Evolutionary conservation across 805 yeast genomes (phyloP), one percentile per base, ranked within the genome.

Genomic region (Komagataella phaffii): DNA sequence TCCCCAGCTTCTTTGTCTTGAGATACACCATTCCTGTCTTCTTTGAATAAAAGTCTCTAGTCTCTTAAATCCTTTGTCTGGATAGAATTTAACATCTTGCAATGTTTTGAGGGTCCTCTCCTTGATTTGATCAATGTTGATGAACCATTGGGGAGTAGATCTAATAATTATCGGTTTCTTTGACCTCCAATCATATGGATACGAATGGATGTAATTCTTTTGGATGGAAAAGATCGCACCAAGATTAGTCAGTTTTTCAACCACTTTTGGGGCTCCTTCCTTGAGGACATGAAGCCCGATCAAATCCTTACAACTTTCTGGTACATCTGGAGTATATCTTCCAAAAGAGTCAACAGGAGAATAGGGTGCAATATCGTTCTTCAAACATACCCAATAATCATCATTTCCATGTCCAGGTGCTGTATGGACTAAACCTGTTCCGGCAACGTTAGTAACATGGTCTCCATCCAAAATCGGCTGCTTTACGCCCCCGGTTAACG

Each of bases 351-450:
- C 88, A 2, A 93, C 95, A 0, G 93, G 88, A 0, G 96, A 88
- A 54, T 70, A 77, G 0, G 87, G 78, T 7, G 66, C 70, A 19
- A 93, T 71, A 0, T 72, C 72, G 55, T 83, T 67, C 19, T 70
- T 65, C 53, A 76, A 64, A 40, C 96, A 91, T 43, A 84, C 73
- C 6, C 83, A 60, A 62, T 87, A 90, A 69, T 93, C 99, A 57
- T 93, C 99, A 59, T 81, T 78, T 59, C 99, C 99, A 64, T 93
- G 99, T 0, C 97, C 98, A 1, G 99, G 98, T 0, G 99, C 98
- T 18, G 88, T 85, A 62, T 93, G 99, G 1, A 93, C 99, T 12
- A 93, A 68, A 2, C 99, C 99, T 0, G 99, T 88, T 64, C 99
- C 99, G 0, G 93, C 80, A 1, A 75, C 57, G 53, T 77, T 77